These are phyloP conservation scores for Clavispora vitiphila DNA, from an alignment of 805 yeast species.

Conservation along the genomic window DNA sequence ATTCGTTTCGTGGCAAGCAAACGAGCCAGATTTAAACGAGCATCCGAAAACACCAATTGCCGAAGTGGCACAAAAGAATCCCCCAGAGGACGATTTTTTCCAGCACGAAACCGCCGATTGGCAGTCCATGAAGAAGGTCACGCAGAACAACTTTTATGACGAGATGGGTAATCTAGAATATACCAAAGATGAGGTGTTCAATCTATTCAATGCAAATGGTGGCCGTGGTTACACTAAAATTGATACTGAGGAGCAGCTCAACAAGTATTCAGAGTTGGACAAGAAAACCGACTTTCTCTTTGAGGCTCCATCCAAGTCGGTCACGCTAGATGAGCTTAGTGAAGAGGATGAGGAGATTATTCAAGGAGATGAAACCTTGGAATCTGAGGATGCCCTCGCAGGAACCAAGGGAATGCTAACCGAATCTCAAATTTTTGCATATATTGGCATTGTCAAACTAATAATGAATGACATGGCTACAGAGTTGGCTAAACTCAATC, in stretches of 20 bases:
- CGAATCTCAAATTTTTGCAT: conserved; percentile 86
- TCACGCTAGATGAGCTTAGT: conserved; percentile 16
- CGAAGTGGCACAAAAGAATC: conserved; percentile 1
- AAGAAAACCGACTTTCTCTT: conserved; percentile 51
- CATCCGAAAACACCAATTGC: not conserved
- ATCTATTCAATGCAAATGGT: conserved; percentile 34
- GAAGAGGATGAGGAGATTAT: conserved; percentile 26
- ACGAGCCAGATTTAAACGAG: not conserved
- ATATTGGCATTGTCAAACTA: conserved; percentile 78
- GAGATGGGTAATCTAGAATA: conserved; percentile 67
- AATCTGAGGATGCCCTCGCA: conserved; percentile 62
- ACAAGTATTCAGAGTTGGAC: conserved; percentile 52
- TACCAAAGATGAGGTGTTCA: conserved; percentile 18
- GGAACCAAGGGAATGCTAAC: conserved; percentile 76
- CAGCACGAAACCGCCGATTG: conserved; percentile 50
- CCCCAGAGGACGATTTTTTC: conserved; percentile 29
- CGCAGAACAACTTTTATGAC: conserved; percentile 74
- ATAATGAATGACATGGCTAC: conserved; percentile 77
- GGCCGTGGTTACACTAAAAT: conserved; percentile 82
- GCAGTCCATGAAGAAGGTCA: conserved; percentile 83
- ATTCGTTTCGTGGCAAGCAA: not conserved
- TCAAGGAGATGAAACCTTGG: conserved; percentile 38
- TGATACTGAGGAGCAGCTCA: conserved; percentile 81
- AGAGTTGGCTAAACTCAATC: conserved; percentile 56
- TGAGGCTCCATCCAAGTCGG: conserved; percentile 19